Evolutionary conservation across 2,329 filamentous ascomycete genomes (phyloP).

Genomic region (Botryotinia calthae): DNA sequence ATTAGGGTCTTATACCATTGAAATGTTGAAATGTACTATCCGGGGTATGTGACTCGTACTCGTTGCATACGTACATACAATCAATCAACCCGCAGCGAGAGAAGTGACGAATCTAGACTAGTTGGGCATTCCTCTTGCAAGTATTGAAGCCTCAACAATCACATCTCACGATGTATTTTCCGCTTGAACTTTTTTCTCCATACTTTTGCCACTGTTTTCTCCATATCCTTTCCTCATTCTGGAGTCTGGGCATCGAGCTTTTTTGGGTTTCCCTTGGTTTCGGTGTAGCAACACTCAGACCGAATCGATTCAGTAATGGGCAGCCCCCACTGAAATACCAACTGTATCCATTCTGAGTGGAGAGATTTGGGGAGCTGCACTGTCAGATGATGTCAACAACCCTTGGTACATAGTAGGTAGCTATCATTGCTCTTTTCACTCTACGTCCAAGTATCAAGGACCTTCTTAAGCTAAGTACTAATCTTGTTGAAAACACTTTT

Average conservation of each 20-base stretch:
- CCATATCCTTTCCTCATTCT: constrained; percentile 8
- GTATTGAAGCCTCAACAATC: not conserved
- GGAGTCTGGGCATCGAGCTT: not conserved
- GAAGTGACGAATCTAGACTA: not conserved
- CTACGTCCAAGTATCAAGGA: constrained; percentile 2
- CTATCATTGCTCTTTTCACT: constrained; percentile 4
- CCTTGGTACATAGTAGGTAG: constrained; percentile 6
- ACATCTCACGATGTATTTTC: not conserved
- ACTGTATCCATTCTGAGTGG: constrained; percentile 10
- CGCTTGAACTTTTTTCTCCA: not conserved
- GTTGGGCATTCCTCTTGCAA: not conserved
- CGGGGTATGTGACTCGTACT: not conserved
- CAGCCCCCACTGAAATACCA: constrained; percentile 8
- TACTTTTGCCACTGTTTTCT: constrained; percentile 7
- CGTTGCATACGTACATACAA: not conserved
- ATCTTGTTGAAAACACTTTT: not conserved
- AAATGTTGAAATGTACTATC: not conserved
- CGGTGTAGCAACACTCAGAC: constrained; percentile 14
- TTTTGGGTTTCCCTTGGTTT: not conserved
- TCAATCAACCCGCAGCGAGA: not conserved
- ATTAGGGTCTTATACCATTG: not conserved
- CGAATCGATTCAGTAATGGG: not conserved
- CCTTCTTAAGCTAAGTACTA: not conserved
- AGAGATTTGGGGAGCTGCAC: constrained; percentile 8
- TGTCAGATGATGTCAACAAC: constrained; percentile 20